Evolutionary conservation across 768 basidiomycete genomes (phyloP), one percentile per base, ranked within the genome.

Genomic region (Trametes cingulata): DNA sequence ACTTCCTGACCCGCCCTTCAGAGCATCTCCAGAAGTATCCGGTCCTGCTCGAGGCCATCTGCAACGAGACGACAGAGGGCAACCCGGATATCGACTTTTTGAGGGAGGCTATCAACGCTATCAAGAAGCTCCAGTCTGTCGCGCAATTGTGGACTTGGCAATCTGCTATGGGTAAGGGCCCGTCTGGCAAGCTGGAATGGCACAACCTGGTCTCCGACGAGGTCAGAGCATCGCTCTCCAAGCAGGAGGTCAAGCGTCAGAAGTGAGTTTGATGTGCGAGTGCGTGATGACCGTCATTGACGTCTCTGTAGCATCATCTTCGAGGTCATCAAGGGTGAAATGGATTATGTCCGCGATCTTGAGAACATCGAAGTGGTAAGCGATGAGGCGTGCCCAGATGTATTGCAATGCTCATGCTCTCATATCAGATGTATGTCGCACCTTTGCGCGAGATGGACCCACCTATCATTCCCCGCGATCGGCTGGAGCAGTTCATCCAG

Each of bases 311-410:
- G 93, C 43, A 86, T 94, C 67, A 94, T 96, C 51, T 97, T 95
- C 68, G 94, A 97, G 76, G 73, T 96, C 62, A 96, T 97, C 73
- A 92, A 96, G 73, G 91, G 91, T 63, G 94, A 97, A 73, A 96
- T 96, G 93, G 85, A 86, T 25, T 97, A 95, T 69, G 94, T 96
- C 25, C 91, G 87, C 66, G 94, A 97, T 77, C 74, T 97, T 59
- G 91, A 94, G 73, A 90, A 87, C 56, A 88, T 97, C 45, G 87
- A 90, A 61, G 78, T 78, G 61, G 93, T 94, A 67, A 12, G 85
- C 63, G 10, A 29, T 20, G n/a, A 40, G 8, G 6, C 56, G 27
- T 35, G 15, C 41, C 6, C 10, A 3, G 1, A 10, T 48, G 24
- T 12, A 4, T 8, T 4, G 8, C 7, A 2, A 2, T 25, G 12